phyloP scores from a whole-genome alignment of 2,329 filamentous ascomycete species.

The Bipolaris bicolor region DNA sequence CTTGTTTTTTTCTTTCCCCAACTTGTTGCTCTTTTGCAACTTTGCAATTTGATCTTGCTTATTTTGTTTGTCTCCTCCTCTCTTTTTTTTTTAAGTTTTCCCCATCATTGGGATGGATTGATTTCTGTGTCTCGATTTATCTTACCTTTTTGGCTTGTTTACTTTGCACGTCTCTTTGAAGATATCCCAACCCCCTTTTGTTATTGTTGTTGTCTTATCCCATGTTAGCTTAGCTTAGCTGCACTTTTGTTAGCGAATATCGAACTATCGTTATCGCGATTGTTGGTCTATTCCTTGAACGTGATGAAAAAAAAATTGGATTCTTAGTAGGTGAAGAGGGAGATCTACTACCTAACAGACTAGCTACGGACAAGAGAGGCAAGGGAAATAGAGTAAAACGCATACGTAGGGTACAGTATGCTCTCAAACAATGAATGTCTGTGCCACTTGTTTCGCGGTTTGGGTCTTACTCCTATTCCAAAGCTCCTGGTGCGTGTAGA shows the following conservation, averaged over 20 bases:
- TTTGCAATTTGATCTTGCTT: neutral
- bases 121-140: neutral
- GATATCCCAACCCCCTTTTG: constrained; percentile 12
- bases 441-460: neutral
- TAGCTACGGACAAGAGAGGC: neutral
- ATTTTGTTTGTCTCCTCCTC: neutral
- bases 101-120: neutral
- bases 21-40: neutral
- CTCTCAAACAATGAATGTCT: constrained; percentile 20
- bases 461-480: constrained; percentile 25
- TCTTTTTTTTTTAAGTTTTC: constrained; percentile 1
- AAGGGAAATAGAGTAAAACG: neutral
- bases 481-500: constrained; percentile 39
- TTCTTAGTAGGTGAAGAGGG: neutral
- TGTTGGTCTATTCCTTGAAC: neutral
- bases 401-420: neutral
- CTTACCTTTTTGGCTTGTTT: neutral
- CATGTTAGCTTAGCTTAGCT: constrained; percentile 14
- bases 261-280: neutral
- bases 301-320: too few species aligned
- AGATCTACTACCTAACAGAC: neutral
- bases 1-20: neutral
- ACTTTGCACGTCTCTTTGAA: constrained; percentile 15
- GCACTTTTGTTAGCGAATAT: constrained; percentile 4
- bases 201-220: neutral